Evolutionary conservation across 352 stramenopile genomes (phyloP), one percentile per base, ranked within the genome.

Genomic region (Globisporangium nodosum): DNA sequence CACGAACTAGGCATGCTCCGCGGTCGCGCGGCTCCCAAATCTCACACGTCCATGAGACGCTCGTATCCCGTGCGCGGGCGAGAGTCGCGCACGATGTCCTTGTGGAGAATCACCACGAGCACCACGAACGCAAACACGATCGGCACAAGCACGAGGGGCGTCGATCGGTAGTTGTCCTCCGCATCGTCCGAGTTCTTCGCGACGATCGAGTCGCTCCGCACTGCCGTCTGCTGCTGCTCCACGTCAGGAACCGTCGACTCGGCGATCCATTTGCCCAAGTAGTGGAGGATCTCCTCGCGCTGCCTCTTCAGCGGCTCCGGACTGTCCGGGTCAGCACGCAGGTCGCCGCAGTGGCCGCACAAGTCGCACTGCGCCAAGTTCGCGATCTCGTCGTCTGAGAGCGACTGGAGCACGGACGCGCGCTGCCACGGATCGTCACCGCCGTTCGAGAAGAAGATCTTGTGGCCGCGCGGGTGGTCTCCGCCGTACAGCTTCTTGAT

Each of bases 371-470:
- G 66, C 8, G 87, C 85, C 30, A 92, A 48, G 54, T 83, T 87
- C 20, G 82, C 83, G 31, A 81, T 61, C 18, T 89, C 66, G 40
- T 90, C 81, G 24, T 78, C 71, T 1, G 73, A 69, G 12, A 92
- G 55, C 20, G 72, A 81, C 30, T 80, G 47, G 16, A 85, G 59
- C 42, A 96, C 78, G 0, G 78, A 92, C 9, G 83, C 85, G 30
- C 81, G 79, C 62, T 93, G 82, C 87, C 87, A 96, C 31, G 87
- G 87, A 37, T 96, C 87, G 58, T 96, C 87, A 0, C 67, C 78
- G 35, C 79, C 82, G 56, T 94, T 91, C 24, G 81, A 85, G 53
- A 92, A 95, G 64, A 92, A 94, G 33, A 96, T 81, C 37, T 83
- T 88, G 65, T 92, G 79, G 13, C 74, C 78, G 33, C 71, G 60